These are phyloP conservation scores for Zygoascus hellenicus DNA, from an alignment of 1,139 yeast genomes.

Conservation along the genomic window DNA sequence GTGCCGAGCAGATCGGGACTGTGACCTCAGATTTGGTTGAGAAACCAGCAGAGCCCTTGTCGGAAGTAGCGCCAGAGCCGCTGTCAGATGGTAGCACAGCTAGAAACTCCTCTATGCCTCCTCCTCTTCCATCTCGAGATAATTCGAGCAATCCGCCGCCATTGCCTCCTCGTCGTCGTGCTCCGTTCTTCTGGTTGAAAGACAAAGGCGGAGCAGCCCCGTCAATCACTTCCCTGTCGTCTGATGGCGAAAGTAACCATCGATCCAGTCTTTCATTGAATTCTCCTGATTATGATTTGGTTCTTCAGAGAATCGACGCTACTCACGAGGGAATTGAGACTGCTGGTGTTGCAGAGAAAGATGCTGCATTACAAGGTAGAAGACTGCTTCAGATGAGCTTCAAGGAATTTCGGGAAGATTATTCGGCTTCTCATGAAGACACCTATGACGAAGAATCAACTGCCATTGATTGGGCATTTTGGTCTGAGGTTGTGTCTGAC, in stretches of 20 bases:
- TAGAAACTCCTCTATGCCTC: background rate
- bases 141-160: conserved; percentile 20
- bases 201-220: conserved; percentile 22
- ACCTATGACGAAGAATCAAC: conserved; percentile 29
- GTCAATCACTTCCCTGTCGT: conserved; percentile 33
- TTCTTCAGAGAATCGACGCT: conserved; percentile 44
- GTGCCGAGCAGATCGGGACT: too few relatives aligned
- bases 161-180: conserved; percentile 31
- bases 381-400: conserved; percentile 58
- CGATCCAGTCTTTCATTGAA: conserved; percentile 17
- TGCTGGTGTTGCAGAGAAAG: conserved; percentile 34
- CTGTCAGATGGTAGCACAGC: too few relatives aligned
- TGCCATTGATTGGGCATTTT: conserved; percentile 76
- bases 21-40: too few relatives aligned
- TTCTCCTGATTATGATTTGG: conserved; percentile 39
- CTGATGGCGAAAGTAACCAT: conserved; percentile 31
- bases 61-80: too few relatives aligned
- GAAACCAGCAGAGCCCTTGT: too few relatives aligned
- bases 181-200: conserved; percentile 33
- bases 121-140: conserved; percentile 2
- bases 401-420: conserved; percentile 40
- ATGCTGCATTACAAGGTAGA: conserved; percentile 54
- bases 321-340: conserved; percentile 43
- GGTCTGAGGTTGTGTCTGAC: conserved; percentile 76
- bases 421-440: conserved; percentile 16